Conservation (phyloP, 352 stramenopile species). For the Phytophthora chlamydospora region DNA sequence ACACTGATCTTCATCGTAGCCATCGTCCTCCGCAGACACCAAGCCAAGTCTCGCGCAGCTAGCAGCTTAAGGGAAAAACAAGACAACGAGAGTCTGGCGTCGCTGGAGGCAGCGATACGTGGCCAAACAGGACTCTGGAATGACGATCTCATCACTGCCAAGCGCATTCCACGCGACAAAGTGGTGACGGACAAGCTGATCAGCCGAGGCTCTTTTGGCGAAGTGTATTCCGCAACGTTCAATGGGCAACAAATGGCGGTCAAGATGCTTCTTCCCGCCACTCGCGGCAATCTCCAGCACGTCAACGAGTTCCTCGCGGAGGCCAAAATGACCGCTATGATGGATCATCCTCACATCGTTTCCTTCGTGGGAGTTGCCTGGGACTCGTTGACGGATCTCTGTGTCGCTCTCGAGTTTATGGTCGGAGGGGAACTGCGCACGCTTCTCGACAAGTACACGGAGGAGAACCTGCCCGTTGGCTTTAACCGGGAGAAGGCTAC, state of each 20-base stretch:
- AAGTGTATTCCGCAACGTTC: slow-evolving; percentile 45
- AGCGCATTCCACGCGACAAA: slow-evolving; percentile 37
- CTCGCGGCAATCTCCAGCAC: slow-evolving; percentile 22
- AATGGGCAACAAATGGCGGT: slow-evolving; percentile 39
- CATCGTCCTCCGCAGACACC: slow-evolving; percentile 8
- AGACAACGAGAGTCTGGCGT: slow-evolving; percentile 4
- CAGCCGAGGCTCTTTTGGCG: slow-evolving; percentile 41
- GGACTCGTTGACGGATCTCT: slow-evolving; percentile 47
- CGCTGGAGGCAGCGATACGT: slow-evolving; percentile 14
- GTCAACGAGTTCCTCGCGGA: slow-evolving; percentile 46
- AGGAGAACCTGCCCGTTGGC: slow-evolving; percentile 15
- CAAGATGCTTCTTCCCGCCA: slow-evolving; percentile 44
- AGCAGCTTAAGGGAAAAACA: not conserved
- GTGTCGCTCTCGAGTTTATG: slow-evolving; percentile 56
- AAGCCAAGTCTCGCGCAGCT: slow-evolving; percentile 1
- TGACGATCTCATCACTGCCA: slow-evolving; percentile 40
- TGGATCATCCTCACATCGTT: slow-evolving; percentile 45
- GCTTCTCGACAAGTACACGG: slow-evolving; percentile 30
- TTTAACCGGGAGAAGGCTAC: slow-evolving; percentile 42
- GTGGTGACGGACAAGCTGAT: slow-evolving; percentile 29
- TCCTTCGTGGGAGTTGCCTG: slow-evolving; percentile 46
- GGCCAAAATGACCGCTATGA: slow-evolving; percentile 37
- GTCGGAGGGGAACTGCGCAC: slow-evolving; percentile 47
- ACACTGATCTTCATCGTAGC: slow-evolving; percentile 4
- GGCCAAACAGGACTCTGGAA: slow-evolving; percentile 33